Base-by-base conservation (phyloP, 1,284 basidiomycete species). In the Boletus sp. region DNA sequence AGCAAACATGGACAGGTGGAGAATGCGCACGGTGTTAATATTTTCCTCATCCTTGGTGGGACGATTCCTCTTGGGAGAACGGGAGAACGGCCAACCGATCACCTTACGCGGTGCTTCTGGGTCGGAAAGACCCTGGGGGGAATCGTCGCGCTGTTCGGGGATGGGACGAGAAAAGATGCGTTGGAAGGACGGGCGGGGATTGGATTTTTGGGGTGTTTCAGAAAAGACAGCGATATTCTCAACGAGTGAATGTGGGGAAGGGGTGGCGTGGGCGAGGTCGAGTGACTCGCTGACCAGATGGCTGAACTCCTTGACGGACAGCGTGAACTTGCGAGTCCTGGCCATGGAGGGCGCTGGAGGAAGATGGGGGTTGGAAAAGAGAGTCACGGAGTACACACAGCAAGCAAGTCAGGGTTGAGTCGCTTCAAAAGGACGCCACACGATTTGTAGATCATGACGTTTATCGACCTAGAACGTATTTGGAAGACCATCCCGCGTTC, bases 211-310 rank as follows among this genome's bases (percentile, higher is more conserved):
- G 2, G 52, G 34, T 20, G 17, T 29, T 40, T 58, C 46, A 41
- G 54, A 61, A 62, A 53, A 13, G 59, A 55, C 51, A 41, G 66
- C 27, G 29, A 42, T 45, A 22, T 53, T 26, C 29, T 57, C 49
- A 64, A 60, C 9, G 66, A 64, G 10, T 32, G 62, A 48, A 26
- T 57, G 56, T 4, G 57, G 25, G 42, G 48, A 29, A 19, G 45
- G 29, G 44, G 39, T 12, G 29, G 39, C 36, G 26, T 40, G 40
- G n/a, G 46, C 23, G 12, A 55, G 23, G 46, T 68, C 62, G 13
- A 66, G 58, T 10, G 66, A 65, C 59, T 65, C 66, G 57, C 53
- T 55, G 53, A 66, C 54, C 51, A 66, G 62, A 48, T 61, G 63
- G 49, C 62, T 63, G 34, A 68, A 67, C 53, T 68, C 66, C 39